A percentile compares a stretch with the other conserved stretches of the same genome.
phyloP scores from a whole-genome alignment of 1,139 yeast genomes.

The Taphrina flavorubra region DNA sequence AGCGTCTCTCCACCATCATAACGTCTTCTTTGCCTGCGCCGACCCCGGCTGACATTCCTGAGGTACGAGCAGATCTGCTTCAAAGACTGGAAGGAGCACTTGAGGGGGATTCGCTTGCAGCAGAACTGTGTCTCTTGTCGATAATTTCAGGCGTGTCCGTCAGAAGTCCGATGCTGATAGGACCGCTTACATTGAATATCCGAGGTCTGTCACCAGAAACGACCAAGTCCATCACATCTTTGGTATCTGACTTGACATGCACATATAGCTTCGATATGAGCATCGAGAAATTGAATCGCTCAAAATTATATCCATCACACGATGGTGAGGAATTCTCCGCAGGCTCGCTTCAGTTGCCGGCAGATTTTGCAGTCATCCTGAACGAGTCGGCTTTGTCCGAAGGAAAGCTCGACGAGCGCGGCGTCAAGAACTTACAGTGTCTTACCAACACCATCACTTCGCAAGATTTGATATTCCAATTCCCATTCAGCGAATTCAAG shows the following conservation, averaged over 20 bases:
- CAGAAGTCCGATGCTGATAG: constrained; percentile 36
- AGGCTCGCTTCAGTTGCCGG: constrained; percentile 41
- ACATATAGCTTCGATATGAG: constrained; percentile 27
- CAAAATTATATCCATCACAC: constrained; percentile 41
- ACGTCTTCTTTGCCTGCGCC: constrained; percentile 10
- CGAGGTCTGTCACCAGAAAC: constrained; percentile 30
- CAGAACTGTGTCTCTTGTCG: constrained; percentile 39
- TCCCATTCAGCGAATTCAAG: constrained; percentile 42
- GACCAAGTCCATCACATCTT: constrained; percentile 1
- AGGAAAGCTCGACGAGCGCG: constrained; percentile 43
- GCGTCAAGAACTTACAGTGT: constrained; percentile 41
- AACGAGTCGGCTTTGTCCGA: constrained; percentile 43
- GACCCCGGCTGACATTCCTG: constrained; percentile 4
- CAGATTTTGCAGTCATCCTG: constrained; percentile 39
- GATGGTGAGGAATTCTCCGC: constrained; percentile 42
- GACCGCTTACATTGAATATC: constrained; percentile 38
- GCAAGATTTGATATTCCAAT: constrained; percentile 42
- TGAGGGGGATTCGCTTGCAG: constrained; percentile 40
- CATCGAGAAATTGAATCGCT: constrained; percentile 37
- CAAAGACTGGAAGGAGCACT: constrained; percentile 28
- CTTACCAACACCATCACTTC: constrained; percentile 29
- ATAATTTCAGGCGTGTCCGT: constrained; percentile 37
- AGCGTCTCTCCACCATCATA: constrained; percentile 19
- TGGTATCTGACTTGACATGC: constrained; percentile 10
- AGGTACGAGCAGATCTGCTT: constrained; percentile 27